These are phyloP conservation scores for Jacaranda mimosifolia DNA, from an alignment of 257 asterid species.

Conservation along the genomic window DNA sequence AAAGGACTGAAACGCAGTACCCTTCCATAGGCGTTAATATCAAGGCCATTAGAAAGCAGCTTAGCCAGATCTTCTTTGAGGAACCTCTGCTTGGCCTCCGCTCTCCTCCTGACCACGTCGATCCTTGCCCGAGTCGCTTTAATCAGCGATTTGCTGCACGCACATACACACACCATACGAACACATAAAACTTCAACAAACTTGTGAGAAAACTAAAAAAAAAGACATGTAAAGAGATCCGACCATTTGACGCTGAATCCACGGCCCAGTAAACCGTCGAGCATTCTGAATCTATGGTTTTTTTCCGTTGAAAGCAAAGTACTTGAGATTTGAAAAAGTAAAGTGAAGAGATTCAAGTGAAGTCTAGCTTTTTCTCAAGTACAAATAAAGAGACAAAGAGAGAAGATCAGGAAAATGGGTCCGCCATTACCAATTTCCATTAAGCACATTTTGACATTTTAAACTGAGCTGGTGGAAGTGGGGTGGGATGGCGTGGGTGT, in stretches of 20 bases:
- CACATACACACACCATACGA: neutral
- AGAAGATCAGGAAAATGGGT: conserved; percentile 42
- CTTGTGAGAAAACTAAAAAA: neutral
- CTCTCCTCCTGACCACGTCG: conserved; percentile 75
- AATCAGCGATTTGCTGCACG: conserved; percentile 74
- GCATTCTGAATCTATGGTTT: conserved; percentile 55
- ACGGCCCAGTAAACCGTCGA: conserved; percentile 87
- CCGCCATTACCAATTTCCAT: conserved; percentile 40
- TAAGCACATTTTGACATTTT: conserved; percentile 18
- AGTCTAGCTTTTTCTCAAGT: neutral
- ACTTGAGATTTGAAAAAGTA: conserved; percentile 25
- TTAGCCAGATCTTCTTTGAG: conserved; percentile 91
- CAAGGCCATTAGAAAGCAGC: conserved; percentile 88
- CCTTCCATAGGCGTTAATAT: conserved; percentile 92
- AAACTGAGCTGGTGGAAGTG: conserved; percentile 12
- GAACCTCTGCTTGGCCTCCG: conserved; percentile 93
- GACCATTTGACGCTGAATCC: conserved; percentile 92
- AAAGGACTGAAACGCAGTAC: conserved; percentile 43
- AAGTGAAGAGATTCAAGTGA: conserved; percentile 31
- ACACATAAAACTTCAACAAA: neutral
- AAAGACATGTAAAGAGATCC: conserved; percentile 37
- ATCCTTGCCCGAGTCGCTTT: conserved; percentile 79
- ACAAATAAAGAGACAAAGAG: conserved; percentile 26
- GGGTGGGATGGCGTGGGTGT: neutral
- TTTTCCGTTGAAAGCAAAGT: conserved; percentile 42